Percentiles rank a stretch among this genome's conserved stretches.
phyloP scores from a whole-genome alignment of 1,284 basidiomycete species.

The Malassezia psittaci region DNA sequence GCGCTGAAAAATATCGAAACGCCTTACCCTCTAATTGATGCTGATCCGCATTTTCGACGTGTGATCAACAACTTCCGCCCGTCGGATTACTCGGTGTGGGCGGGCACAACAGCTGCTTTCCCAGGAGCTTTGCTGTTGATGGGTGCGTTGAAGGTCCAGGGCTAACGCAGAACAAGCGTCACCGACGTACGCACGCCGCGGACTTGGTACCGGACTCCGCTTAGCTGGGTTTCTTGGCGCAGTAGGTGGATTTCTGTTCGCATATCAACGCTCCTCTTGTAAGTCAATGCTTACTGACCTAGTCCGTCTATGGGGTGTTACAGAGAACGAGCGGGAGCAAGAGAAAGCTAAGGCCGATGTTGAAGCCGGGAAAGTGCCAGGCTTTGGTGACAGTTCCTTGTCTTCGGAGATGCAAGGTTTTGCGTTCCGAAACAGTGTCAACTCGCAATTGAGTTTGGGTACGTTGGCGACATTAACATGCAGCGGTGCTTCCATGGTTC shows the following conservation, averaged over 20 bases:
- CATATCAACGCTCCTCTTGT: slow-evolving; percentile 63
- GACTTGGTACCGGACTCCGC: slow-evolving; percentile 30
- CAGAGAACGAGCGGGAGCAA: slow-evolving; percentile 61
- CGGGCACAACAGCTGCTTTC: slow-evolving; percentile 65
- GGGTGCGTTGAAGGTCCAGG: slow-evolving; percentile 14
- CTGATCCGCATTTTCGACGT: slow-evolving; percentile 78
- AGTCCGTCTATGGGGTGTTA: slow-evolving; percentile 96
- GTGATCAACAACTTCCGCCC: slow-evolving; percentile 81
- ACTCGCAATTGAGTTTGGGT: slow-evolving; percentile 58
- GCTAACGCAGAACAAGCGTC: slow-evolving; percentile 31
- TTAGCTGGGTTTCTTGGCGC: slow-evolving; percentile 53
- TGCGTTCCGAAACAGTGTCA: slow-evolving; percentile 82
- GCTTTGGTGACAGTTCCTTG: slow-evolving; percentile 58
- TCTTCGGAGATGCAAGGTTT: slow-evolving; percentile 77
- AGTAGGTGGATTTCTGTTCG: slow-evolving; percentile 78
- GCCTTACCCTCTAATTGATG: slow-evolving; percentile 53
- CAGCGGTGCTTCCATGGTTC: slow-evolving; percentile 46
- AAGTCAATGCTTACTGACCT: slow-evolving; percentile 16
- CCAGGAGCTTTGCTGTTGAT: slow-evolving; percentile 60
- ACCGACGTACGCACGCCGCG: slow-evolving; percentile 31
- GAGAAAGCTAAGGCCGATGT: slow-evolving; percentile 22
- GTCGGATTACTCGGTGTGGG: slow-evolving; percentile 79
- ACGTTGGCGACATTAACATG: slow-evolving; percentile 12
- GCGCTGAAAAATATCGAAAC: slow-evolving; percentile 38
- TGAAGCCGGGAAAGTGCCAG: slow-evolving; percentile 24